Base-by-base conservation (phyloP, 2,329 filamentous ascomycete species). In the Pestalotiopsis sp. region DNA sequence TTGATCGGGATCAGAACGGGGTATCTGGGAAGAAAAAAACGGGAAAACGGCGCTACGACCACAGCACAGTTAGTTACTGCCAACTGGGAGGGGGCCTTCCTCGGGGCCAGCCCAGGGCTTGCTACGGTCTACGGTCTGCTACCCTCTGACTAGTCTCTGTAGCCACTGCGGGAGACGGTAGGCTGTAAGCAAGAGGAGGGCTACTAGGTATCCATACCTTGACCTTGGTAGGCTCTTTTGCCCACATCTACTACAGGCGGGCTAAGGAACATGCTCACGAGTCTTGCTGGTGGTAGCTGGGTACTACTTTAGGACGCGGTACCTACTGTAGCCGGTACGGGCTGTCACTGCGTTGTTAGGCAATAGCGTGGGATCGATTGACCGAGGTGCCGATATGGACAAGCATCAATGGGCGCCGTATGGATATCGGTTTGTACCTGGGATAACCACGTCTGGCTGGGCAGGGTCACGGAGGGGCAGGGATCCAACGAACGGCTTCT, bases 1-100 rank as follows among this genome's bases (percentile, higher is more conserved):
- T 23, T 13, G 64, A 66, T 66, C 64, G 64, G 36, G 64, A 49
- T 66, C 41, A 55, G n/a, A 66, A 60, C 64, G 64, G 64, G 14
- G 9, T 61, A 17, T 49, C 20, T 52, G 45, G 20, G 55, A 41
- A 23, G 25, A n/a, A 23, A 59, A 20, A 31, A 31, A 52, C 23
- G 20, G 59, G 23, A 38, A 63, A 49, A 31, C 3, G 20, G 36
- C 17, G 38, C 20, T 23, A 27, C 62, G 39, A 36, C 20, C 38
- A 41, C 60, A n/a, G 39, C 14, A 59, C 57, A 27, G 14, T 25
- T 23, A 59, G 23, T 62, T 39, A 62, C 59, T 25, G 25, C 25
- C 25, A 25, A 25, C 25, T 27, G 59, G 59, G 59, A 27, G 23
- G 14, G 58, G 31, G 27, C 13, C 58, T 60, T 36, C 13, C 27